phyloP scores from a whole-genome alignment of 345 rosid species.

The Pugionium dolabratum region DNA sequence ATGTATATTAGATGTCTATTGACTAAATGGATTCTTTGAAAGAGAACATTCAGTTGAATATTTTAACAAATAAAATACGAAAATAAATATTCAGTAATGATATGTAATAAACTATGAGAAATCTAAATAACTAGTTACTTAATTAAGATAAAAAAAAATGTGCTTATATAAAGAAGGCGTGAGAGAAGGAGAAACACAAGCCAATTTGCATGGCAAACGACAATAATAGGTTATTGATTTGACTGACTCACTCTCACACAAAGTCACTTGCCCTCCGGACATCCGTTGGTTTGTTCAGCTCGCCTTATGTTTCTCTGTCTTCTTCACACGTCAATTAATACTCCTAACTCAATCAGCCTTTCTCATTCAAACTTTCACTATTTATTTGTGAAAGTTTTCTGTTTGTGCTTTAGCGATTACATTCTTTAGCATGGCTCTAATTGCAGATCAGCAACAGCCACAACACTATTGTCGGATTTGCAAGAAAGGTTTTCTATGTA shows the following conservation, averaged over 20 bases:
- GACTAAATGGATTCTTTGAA: no score
- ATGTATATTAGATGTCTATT: no score
- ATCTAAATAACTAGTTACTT: no score
- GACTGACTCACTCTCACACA: conserved; percentile 32
- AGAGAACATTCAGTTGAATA: no score
- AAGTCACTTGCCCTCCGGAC: conserved; percentile 29
- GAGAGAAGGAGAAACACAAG: conserved; percentile 27
- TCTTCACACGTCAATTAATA: conserved; percentile 24
- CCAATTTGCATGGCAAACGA: conserved; percentile 3
- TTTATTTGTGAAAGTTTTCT: background rate
- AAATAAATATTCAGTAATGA: no score
- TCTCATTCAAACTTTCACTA: background rate
- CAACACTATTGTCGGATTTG: conserved; percentile 59
- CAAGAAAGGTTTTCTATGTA: conserved; percentile 62
- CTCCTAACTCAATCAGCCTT: conserved; percentile 7
- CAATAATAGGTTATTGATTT: conserved; percentile 27
- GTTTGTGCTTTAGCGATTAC: no score
- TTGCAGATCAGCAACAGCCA: conserved; percentile 45
- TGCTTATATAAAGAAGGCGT: no score
- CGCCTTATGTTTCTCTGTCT: conserved; percentile 19
- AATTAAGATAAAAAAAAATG: no score
- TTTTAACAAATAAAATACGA: no score
- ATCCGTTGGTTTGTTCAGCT: conserved; percentile 27
- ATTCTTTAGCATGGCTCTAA: conserved; percentile 24
- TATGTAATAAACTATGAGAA: no score